Evolutionary conservation across 2,329 filamentous ascomycete genomes (phyloP).

Genomic region (Fusarium nanum): DNA sequence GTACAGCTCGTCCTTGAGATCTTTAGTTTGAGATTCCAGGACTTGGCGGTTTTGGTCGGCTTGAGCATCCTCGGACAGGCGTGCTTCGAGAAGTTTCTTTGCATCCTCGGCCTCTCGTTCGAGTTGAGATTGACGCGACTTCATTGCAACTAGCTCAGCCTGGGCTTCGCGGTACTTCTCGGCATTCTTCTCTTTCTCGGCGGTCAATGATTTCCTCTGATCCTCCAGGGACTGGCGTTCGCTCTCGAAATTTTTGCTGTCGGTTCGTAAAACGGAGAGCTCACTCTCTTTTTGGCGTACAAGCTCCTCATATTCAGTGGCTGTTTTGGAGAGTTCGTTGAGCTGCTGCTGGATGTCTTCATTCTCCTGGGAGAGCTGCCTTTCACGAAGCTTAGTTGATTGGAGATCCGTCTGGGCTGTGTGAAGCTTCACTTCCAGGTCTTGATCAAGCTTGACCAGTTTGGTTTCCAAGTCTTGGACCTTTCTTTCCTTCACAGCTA

Average conservation of each 20-base stretch:
- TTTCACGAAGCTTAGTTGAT: constrained; percentile 76
- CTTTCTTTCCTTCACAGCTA: constrained; percentile 90
- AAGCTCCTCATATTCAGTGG: constrained; percentile 94
- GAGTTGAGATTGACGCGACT: constrained; percentile 83
- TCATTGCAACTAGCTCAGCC: constrained; percentile 88
- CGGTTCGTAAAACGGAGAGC: constrained; percentile 82
- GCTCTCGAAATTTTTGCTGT: constrained; percentile 84
- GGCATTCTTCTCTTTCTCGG: constrained; percentile 83
- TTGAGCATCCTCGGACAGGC: constrained; percentile 89
- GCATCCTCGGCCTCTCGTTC: constrained; percentile 91
- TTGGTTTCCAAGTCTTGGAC: constrained; percentile 87
- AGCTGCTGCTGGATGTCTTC: constrained; percentile 86
- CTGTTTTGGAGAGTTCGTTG: constrained; percentile 86
- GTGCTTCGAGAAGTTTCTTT: constrained; percentile 85
- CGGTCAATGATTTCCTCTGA: constrained; percentile 76
- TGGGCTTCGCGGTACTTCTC: constrained; percentile 84
- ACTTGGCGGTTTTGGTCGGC: constrained; percentile 83
- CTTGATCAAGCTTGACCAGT: constrained; percentile 86
- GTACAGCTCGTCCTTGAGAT: constrained; percentile 87
- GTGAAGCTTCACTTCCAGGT: constrained; percentile 86
- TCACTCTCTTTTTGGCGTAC: constrained; percentile 96
- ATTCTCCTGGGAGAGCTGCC: constrained; percentile 83
- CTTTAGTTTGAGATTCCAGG: constrained; percentile 86
- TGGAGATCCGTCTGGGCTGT: constrained; percentile 83
- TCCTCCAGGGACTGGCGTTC: constrained; percentile 83